phyloP scores from a whole-genome alignment of 257 asterid genomes.

The Knoxia roxburghii region DNA sequence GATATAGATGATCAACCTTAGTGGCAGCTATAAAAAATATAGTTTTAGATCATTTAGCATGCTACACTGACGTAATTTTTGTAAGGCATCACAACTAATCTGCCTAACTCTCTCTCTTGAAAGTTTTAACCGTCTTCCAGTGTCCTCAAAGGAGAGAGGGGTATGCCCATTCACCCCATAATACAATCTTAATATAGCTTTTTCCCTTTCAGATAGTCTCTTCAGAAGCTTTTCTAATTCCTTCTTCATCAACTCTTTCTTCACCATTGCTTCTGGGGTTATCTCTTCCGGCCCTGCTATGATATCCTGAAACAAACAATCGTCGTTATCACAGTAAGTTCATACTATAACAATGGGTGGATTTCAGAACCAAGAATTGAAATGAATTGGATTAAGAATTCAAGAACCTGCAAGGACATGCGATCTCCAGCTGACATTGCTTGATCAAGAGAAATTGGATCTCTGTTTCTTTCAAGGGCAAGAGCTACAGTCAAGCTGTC shows the following conservation, averaged over 20 bases:
- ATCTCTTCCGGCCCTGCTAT: constrained; percentile 49
- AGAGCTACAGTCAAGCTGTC: constrained; percentile 37
- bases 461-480: constrained; percentile 44
- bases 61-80: constrained; percentile 31
- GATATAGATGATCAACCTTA: too few relatives aligned
- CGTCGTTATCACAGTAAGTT: neutral
- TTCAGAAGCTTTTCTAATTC: constrained; percentile 43
- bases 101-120: constrained; percentile 77
- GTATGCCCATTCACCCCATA: constrained; percentile 49
- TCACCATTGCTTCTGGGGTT: constrained; percentile 53
- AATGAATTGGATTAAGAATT: neutral
- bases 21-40: constrained; percentile 28
- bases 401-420: constrained; percentile 55
- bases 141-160: constrained; percentile 56
- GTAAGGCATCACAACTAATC: constrained; percentile 45
- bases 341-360: neutral
- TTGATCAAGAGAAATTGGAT: constrained; percentile 52
- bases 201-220: constrained; percentile 47
- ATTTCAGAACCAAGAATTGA: neutral
- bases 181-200: constrained; percentile 34
- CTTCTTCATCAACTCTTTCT: constrained; percentile 32
- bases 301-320: constrained; percentile 37
- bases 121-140: constrained; percentile 40
- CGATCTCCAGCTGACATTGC: constrained; percentile 31
- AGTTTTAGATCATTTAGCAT: constrained; percentile 30